Percentiles rank a stretch among this genome's conserved stretches.
phyloP scores from a whole-genome alignment of 140 eudicot genomes.

The Oenanthe javanica region DNA sequence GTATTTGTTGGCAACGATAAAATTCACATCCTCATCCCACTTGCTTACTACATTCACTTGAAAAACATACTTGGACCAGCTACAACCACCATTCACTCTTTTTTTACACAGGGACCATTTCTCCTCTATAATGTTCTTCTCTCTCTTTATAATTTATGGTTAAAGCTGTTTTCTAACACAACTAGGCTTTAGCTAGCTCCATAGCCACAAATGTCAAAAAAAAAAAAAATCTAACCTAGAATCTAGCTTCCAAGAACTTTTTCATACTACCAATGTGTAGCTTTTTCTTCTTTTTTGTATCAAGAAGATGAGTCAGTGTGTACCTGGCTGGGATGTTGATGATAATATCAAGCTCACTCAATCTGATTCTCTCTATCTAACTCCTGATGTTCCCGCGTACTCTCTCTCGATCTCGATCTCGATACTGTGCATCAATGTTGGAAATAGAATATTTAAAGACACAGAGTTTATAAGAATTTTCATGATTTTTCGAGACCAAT shows the following conservation, averaged over 20 bases:
- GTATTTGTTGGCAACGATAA: not conserved
- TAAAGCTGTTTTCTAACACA: not conserved
- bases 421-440: not conserved
- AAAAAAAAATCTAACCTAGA: not conserved
- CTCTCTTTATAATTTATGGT: not conserved
- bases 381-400: conserved; percentile 34
- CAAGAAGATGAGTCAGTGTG: conserved; percentile 53
- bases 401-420: not conserved
- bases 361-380: conserved; percentile 15
- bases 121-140: not conserved
- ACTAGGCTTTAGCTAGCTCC: not conserved
- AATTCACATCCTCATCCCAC: not conserved
- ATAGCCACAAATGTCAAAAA: not conserved
- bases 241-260: not conserved
- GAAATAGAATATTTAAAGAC: no score
- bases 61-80: not conserved
- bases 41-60: not conserved
- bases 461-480: no score
- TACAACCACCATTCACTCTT: not conserved
- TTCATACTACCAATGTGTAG: not conserved
- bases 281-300: not conserved
- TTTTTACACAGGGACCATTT: not conserved
- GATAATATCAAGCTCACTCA: conserved; percentile 25
- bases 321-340: conserved; percentile 56
- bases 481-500: no score